Base-by-base conservation (phyloP, 1,139 yeast species). In the Hyphopichia buzzinii region DNA sequence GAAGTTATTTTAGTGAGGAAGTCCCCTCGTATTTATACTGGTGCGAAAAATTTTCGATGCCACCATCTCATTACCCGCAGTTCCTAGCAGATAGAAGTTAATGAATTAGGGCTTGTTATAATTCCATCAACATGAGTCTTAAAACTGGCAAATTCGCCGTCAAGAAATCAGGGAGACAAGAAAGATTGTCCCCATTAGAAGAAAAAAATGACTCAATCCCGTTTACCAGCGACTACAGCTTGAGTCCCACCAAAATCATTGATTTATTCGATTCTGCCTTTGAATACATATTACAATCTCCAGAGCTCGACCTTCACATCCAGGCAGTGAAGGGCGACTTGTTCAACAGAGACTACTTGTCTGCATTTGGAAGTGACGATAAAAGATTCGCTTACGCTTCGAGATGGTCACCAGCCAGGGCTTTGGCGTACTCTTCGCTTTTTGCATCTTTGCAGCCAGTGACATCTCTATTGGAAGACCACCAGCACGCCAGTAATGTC, bases 391-490 rank as follows among this genome's bases (percentile, higher is more conserved):
- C 95, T 0, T 88, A 88, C 51, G 86, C 83, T 12, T 77, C 82
- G 15, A 65, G 96, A 47, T 88, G 96, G 96, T 75, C 94, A 0
- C 92, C 96, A 0, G 79, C 94, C 0, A 65, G 96, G 38, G 81
- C 95, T 0, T 65, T 86, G 37, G 80, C 88, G 1, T 88, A 87
- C 54, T 59, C 84, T 3, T 77, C 89, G 1, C 64, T 87, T 22
- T 80, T 86, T 50, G 66, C 78, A 3, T 62, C 74, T 13, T 60
- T 81, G 26, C 57, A 54, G 6, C 72, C 73, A 1, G 56, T 81
- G 4, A 57, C 58, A 19, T 58, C 62, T 3, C 40, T 72, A 8
- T 50, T 79, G 13, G 47, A 49, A 24, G 63, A 64, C 29, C 59
- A 63, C 4, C 58, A 58, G 2, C 36, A 41, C 5, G 37, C 48